Base-by-base conservation (phyloP, 2,329 filamentous ascomycete genomes). In the Pseudogymnoascus sp. region DNA sequence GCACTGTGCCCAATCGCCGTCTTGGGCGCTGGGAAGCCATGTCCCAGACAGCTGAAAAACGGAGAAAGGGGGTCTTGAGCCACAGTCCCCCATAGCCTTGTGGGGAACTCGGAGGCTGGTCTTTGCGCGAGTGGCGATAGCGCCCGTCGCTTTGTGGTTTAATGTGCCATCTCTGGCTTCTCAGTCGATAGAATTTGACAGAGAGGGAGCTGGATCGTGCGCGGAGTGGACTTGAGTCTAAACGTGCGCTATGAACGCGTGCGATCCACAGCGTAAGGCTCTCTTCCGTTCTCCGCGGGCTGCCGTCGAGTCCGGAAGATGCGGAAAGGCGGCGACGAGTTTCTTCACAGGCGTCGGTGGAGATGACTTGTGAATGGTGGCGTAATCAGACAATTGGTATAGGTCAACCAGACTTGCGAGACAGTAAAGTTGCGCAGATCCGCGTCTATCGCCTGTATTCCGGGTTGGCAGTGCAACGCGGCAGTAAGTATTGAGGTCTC, bases 41-140 rank as follows among this genome's bases (percentile, higher is more conserved):
- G 28, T 54, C 28, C 28, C 47, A 54, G 47, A 54, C 47, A 54
- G 47, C 47, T 54, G 47, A 54, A 54, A 54, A 54, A 20, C 47
- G 47, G 47, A 54, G 47, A 54, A 30, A 54, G 47, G 47, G 47
- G 47, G 47, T 8, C 1, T 54, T 34, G 32, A 54, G 47, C 47
- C 28, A 54, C 47, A 54, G 47, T 54, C 28, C 28, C 11, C 28
- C 47, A 54, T 34, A 54, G 47, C 47, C 47, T 54, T 54, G 47
- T 54, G 47, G 28, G 47, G 47, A 54, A 32, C 47, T 54, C n/a
- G 28, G 16, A 32, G 28, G 47, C 11, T 54, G 28, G 47, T 34
- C 47, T 54, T 54, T 32, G 28, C 47, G 6, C 47, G 5, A 54
- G 47, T 54, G 47, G 47, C 47, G 12, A 54, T 54, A 54, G 47